Conservation (phyloP, 2,329 filamentous ascomycete genomes). For the Paecilomyces fulvus region DNA sequence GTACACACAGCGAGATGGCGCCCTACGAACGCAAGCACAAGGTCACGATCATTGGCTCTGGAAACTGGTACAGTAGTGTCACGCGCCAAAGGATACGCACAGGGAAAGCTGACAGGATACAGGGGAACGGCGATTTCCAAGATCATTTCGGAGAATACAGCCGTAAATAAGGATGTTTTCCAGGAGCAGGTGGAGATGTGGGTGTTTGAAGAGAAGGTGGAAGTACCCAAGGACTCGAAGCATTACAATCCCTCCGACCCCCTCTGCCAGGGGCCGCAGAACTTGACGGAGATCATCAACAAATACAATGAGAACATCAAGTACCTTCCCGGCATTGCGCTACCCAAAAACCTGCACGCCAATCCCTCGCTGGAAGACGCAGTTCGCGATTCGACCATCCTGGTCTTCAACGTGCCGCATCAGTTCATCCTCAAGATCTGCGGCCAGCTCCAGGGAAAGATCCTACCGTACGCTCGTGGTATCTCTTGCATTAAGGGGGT, state of each 20-base stretch:
- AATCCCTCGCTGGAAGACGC: slow-evolving; percentile 51
- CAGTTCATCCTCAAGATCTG: slow-evolving; percentile 80
- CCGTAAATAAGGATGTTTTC: slow-evolving; percentile 68
- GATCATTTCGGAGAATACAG: slow-evolving; percentile 88
- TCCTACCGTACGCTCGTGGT: slow-evolving; percentile 82
- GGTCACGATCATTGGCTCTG: slow-evolving; percentile 77
- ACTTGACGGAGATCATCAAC: slow-evolving; percentile 89
- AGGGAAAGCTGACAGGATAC: background rate
- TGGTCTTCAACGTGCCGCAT: slow-evolving; percentile 96
- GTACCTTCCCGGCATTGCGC: slow-evolving; percentile 80
- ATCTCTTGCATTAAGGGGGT: slow-evolving; percentile 99
- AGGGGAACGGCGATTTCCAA: slow-evolving; percentile 97
- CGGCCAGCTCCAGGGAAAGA: slow-evolving; percentile 74
- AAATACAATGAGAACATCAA: slow-evolving; percentile 91
- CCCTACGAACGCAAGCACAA: slow-evolving; percentile 30
- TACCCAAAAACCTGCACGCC: slow-evolving; percentile 60
- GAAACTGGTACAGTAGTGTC: slow-evolving; percentile 66
- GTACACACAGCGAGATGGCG: slow-evolving; percentile 16
- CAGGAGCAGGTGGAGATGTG: slow-evolving; percentile 94
- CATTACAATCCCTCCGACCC: slow-evolving; percentile 72
- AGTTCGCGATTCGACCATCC: slow-evolving; percentile 74
- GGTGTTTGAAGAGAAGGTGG: slow-evolving; percentile 92
- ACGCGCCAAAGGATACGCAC: background rate
- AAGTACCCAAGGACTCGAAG: slow-evolving; percentile 61
- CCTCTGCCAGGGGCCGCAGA: slow-evolving; percentile 64